Percentiles rank a stretch among this genome's conserved stretches.
These are phyloP conservation scores for Quercus cerris DNA, from an alignment of 306 rosid species.

Conservation along the genomic window DNA sequence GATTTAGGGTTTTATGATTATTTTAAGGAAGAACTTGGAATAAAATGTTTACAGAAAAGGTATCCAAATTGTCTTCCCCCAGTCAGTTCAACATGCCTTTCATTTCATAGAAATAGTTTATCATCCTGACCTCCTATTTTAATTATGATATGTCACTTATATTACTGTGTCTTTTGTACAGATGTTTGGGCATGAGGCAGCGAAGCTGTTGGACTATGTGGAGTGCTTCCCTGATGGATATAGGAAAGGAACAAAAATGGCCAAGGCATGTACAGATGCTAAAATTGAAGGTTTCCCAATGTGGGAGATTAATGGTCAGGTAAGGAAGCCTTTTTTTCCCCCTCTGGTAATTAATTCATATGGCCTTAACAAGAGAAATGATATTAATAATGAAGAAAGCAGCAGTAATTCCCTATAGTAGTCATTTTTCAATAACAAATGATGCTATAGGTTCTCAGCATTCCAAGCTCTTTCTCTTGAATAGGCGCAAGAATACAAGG, in stretches of 20 bases:
- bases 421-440: background rate
- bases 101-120: background rate
- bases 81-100: background rate
- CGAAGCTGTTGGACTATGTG: slow-evolving; percentile 63
- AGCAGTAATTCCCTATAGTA: background rate
- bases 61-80: background rate
- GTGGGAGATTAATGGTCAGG: slow-evolving; percentile 85
- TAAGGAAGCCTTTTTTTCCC: slow-evolving; percentile 22
- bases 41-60: background rate
- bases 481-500: too few relatives aligned
- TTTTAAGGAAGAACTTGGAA: background rate
- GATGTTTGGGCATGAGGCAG: slow-evolving; percentile 93
- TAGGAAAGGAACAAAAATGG: slow-evolving; percentile 67
- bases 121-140: background rate
- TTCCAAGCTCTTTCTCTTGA: background rate
- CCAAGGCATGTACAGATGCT: slow-evolving; percentile 58
- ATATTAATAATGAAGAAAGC: background rate
- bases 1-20: background rate
- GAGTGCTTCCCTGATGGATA: slow-evolving; percentile 93
- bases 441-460: background rate
- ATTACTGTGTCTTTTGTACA: slow-evolving; percentile 5
- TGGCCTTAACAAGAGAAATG: background rate
- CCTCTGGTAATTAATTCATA: background rate
- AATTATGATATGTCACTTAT: background rate
- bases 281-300: slow-evolving; percentile 87